Evolutionary conservation across 495 filamentous ascomycete genomes (phyloP), one percentile per base, ranked within the genome.

Genomic region (Penicillium pulvis): DNA sequence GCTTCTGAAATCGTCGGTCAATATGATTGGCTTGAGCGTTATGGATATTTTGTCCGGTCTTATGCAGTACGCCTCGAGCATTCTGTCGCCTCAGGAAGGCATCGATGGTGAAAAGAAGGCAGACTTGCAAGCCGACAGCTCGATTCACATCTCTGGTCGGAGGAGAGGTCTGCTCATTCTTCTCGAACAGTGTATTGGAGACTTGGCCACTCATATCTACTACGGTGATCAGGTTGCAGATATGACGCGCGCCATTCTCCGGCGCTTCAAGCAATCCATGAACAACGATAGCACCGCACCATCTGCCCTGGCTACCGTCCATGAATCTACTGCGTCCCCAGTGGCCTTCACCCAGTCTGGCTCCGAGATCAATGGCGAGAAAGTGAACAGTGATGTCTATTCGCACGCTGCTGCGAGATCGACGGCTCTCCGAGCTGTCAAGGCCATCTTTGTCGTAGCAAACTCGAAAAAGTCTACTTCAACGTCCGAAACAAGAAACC

Each of bases 171-270:
- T 95, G 14, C 79, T 93, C 41, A 68, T 73, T 19, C 82, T 85
- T 17, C 75, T 97, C 6, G 86, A 91, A 62, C 80, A 83, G 58
- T 92, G 87, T 70, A 92, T 96, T 56, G 90, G 89, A 8, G 82
- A 90, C 68, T 79, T 97, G n/a, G 91, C 90, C 2, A 96, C 90
- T 1, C 93, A 97, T 68, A 86, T 93, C 14, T 97, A 97, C 71
- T 97, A 97, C 70, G 88, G 89, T 1, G 92, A 97, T 58, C 92
- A 97, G 67, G 89, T 97, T 48, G 85, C 88, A 3, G 93, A 97
- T 67, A 96, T 96, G 90, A 86, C 96, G 47, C 80, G 85, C 2
- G 83, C 90, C 0, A 87, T 97, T 43, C 75, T 97, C 28, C 73
- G 81, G 26, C 86, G 90, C 36, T 81, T 96, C 36, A 93, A 88